A percentile compares a stretch with the other conserved stretches of the same genome.
These are phyloP conservation scores for Cryptococcus jaspeensis DNA, from an alignment of 1,284 basidiomycete genomes.

Conservation along the genomic window DNA sequence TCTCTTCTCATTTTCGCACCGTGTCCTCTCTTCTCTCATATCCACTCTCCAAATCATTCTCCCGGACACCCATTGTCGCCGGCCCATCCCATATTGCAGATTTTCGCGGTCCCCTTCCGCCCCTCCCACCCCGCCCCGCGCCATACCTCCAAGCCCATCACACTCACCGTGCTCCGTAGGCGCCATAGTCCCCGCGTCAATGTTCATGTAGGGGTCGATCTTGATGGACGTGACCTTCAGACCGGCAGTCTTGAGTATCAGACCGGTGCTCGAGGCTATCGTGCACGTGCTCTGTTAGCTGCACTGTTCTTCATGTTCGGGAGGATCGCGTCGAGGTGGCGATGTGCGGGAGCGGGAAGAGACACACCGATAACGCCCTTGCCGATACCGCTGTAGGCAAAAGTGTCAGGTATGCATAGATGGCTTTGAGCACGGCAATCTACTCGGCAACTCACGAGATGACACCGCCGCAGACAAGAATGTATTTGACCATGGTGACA, in stretches of 20 bases:
- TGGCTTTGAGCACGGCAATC: neutral
- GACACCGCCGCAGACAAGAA: slow-evolving; percentile 85
- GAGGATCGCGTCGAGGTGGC: neutral
- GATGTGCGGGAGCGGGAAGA: slow-evolving; percentile 7
- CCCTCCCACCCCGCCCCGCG: neutral
- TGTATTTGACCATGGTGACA: slow-evolving; percentile 65
- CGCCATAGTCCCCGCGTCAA: slow-evolving; percentile 99
- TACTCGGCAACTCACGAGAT: slow-evolving; percentile 55
- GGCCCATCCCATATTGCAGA: neutral
- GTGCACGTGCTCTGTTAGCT: neutral
- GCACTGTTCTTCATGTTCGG: neutral
- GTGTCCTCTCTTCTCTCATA: neutral
- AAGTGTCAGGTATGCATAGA: neutral
- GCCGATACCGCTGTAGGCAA: slow-evolving; percentile 70
- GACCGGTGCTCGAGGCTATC: slow-evolving; percentile 90
- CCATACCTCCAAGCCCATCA: neutral
- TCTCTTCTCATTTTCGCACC: neutral
- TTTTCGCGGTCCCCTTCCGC: neutral
- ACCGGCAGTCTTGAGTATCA: slow-evolving; percentile 92
- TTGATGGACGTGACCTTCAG: slow-evolving; percentile 98
- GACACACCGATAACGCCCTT: slow-evolving; percentile 88
- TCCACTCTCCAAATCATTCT: neutral
- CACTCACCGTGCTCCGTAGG: slow-evolving; percentile 92
- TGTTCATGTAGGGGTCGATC: slow-evolving; percentile 99
- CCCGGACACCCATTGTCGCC: neutral